Conservation (phyloP, 148 eudicot species). For the Camellia granthamiana region DNA sequence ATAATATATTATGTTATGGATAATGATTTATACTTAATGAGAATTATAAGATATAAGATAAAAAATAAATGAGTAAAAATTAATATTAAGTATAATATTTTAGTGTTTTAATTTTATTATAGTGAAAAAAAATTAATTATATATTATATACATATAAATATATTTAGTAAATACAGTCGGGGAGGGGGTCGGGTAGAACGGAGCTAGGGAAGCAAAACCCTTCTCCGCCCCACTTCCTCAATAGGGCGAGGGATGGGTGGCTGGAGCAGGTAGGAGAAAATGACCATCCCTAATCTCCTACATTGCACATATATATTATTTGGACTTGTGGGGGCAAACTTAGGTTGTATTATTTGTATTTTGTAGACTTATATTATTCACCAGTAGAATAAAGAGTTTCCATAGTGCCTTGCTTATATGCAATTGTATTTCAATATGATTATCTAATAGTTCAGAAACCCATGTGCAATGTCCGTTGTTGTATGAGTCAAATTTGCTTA, state of each 20-base stretch:
- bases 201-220: too few species aligned
- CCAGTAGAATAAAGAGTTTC: background rate
- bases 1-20: too few species aligned
- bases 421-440: background rate
- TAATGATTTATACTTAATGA: too few species aligned
- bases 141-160: too few species aligned
- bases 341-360: background rate
- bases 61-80: too few species aligned
- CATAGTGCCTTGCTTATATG: background rate
- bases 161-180: too few species aligned
- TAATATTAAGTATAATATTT: too few species aligned
- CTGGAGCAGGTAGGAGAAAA: background rate
- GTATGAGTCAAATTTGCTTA: background rate
- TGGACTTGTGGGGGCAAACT: background rate
- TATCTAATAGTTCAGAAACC: background rate
- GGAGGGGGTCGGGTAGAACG: too few species aligned
- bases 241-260: background rate
- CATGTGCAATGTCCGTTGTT: background rate
- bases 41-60: too few species aligned
- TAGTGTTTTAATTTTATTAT: too few species aligned
- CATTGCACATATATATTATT: background rate
- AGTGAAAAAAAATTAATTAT: too few species aligned
- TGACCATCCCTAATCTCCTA: background rate
- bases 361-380: background rate
- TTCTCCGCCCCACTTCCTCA: too few species aligned